These are phyloP conservation scores for Termitomyces sp. DNA, from an alignment of 768 basidiomycete genomes.

Conservation along the genomic window DNA sequence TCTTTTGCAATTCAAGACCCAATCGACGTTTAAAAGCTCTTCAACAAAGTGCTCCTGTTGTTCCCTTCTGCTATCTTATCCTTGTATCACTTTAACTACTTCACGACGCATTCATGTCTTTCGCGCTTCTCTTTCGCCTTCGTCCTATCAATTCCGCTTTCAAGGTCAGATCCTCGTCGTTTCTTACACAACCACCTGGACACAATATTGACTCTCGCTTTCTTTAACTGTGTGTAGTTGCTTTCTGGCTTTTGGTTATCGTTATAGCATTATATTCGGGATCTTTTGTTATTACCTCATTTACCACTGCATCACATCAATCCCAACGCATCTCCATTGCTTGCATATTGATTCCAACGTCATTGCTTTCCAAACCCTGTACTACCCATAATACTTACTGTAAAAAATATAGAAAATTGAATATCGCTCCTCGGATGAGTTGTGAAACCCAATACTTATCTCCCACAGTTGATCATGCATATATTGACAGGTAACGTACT, in stretches of 20 bases:
- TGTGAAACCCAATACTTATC: background rate
- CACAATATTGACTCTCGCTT: slow-evolving; percentile 41
- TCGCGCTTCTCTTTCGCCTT: background rate
- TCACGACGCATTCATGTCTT: slow-evolving; percentile 8
- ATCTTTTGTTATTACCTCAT: background rate
- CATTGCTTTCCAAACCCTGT: slow-evolving; percentile 8
- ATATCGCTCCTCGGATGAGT: background rate
- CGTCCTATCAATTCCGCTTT: background rate
- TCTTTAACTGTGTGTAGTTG: slow-evolving; percentile 34
- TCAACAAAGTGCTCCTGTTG: background rate
- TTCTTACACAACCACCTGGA: background rate
- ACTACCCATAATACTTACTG: background rate
- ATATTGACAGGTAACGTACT: slow-evolving; percentile 1
- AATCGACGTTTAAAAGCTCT: slow-evolving; percentile 18
- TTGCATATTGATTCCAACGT: slow-evolving; percentile 11
- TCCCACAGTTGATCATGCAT: background rate
- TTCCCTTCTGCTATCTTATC: slow-evolving; percentile 11
- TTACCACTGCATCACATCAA: slow-evolving; percentile 5
- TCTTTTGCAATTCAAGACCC: slow-evolving; percentile 15
- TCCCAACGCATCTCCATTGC: slow-evolving; percentile 3
- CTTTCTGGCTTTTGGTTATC: slow-evolving; percentile 42
- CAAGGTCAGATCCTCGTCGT: background rate
- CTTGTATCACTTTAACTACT: slow-evolving; percentile 8
- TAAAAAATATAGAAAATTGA: background rate
- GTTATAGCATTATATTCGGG: slow-evolving; percentile 12